Evolutionary conservation across 352 stramenopile species (phyloP).

Genomic region (Phytophthora quininea): DNA sequence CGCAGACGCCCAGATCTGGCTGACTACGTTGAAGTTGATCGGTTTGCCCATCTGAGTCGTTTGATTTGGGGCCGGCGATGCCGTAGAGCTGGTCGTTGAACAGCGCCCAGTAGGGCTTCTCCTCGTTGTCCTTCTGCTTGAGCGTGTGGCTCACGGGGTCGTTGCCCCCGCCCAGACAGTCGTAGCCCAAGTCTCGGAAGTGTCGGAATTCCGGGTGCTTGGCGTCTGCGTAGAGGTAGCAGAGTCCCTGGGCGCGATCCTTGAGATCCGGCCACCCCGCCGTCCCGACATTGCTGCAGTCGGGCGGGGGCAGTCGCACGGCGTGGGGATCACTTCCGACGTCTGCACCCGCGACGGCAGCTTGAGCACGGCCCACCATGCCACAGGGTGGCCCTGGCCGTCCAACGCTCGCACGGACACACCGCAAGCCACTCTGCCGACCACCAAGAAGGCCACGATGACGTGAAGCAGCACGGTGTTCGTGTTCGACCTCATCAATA

Average conservation of each 20-base stretch:
- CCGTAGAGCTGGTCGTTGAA: slow-evolving; percentile 85
- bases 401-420: slow-evolving; percentile 56
- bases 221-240: slow-evolving; percentile 82
- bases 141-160: slow-evolving; percentile 80
- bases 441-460: slow-evolving; percentile 13
- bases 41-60: background rate
- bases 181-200: slow-evolving; percentile 73
- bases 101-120: slow-evolving; percentile 62
- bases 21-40: slow-evolving; percentile 5
- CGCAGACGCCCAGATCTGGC: slow-evolving; percentile 44
- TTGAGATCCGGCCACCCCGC: slow-evolving; percentile 31
- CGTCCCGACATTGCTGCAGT: slow-evolving; percentile 61
- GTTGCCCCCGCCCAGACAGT: slow-evolving; percentile 76
- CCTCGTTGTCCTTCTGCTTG: slow-evolving; percentile 40
- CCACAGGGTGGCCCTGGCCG: slow-evolving; percentile 57
- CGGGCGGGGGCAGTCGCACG: slow-evolving; percentile 70
- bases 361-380: slow-evolving; percentile 82
- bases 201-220: slow-evolving; percentile 51
- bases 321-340: slow-evolving; percentile 39
- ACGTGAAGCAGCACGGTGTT: slow-evolving; percentile 14
- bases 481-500: background rate
- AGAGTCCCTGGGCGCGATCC: slow-evolving; percentile 59
- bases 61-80: slow-evolving; percentile 38
- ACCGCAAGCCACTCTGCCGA: background rate
- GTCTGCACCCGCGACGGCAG: slow-evolving; percentile 56